Evolutionary conservation across 2,329 filamentous ascomycete genomes (phyloP).

Genomic region (Cordyceps farinosa): DNA sequence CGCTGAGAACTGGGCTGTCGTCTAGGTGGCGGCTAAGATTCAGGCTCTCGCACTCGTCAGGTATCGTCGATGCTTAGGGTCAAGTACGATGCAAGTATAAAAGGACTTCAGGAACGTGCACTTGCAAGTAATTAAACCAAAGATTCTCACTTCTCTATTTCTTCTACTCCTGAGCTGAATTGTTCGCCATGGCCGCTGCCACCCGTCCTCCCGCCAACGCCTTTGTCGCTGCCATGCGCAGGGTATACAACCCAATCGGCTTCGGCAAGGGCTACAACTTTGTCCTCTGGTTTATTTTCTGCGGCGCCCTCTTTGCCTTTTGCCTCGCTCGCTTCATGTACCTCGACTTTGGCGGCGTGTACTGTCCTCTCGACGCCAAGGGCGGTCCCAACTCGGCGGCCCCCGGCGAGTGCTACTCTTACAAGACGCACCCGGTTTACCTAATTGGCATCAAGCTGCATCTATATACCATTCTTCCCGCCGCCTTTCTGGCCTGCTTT

Average conservation of each 20-base stretch:
- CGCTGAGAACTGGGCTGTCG: too few species aligned
- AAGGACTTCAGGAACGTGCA: too few species aligned
- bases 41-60: too few species aligned
- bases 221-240: constrained; percentile 23
- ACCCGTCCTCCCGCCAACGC: constrained; percentile 20
- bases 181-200: not conserved
- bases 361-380: constrained; percentile 23
- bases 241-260: constrained; percentile 22
- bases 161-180: not conserved
- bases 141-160: too few species aligned
- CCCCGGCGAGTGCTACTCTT: constrained; percentile 40
- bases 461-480: constrained; percentile 41
- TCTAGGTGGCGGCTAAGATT: too few species aligned
- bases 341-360: constrained; percentile 41
- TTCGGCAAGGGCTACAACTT: constrained; percentile 25
- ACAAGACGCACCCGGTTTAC: constrained; percentile 25
- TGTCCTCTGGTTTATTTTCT: constrained; percentile 32
- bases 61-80: too few species aligned
- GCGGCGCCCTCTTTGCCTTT: constrained; percentile 43
- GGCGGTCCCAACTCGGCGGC: constrained; percentile 17
- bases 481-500: constrained; percentile 37
- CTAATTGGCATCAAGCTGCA: constrained; percentile 43
- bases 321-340: constrained; percentile 44
- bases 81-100: too few species aligned
- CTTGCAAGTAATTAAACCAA: too few species aligned